These are phyloP conservation scores for Fusarium setosum DNA, from an alignment of 2,329 filamentous ascomycete species.

Conservation along the genomic window DNA sequence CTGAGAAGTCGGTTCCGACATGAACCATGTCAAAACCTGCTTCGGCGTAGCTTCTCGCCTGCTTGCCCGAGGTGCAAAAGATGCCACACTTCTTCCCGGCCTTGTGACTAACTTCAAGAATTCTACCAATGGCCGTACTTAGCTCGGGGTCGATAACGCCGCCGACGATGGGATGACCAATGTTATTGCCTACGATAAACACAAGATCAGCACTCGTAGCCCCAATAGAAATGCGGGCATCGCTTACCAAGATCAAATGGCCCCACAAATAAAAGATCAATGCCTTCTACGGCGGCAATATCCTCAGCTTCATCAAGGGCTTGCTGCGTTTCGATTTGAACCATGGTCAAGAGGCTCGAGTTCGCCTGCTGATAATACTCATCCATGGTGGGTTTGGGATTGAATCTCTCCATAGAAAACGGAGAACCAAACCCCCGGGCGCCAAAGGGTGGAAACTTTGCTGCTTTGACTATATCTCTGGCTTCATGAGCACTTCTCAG, in stretches of 20 bases:
- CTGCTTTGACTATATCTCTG: not conserved
- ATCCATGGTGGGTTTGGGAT: not conserved
- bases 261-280: not conserved
- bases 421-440: not conserved
- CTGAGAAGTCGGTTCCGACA: not conserved
- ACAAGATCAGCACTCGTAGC: not conserved
- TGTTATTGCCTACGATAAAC: not conserved
- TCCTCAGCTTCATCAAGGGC: not conserved
- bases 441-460: not conserved
- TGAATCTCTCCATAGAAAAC: not conserved
- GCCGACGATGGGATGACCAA: not conserved
- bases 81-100: not conserved
- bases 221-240: no score
- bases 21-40: not conserved
- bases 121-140: not conserved
- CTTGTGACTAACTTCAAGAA: not conserved
- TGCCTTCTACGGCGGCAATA: not conserved
- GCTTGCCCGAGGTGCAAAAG: not conserved
- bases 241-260: not conserved
- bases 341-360: not conserved
- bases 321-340: not conserved
- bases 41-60: not conserved
- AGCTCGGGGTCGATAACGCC: not conserved
- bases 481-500: not conserved
- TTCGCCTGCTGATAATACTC: not conserved